phyloP scores from a whole-genome alignment of 345 rosid genomes.

The Eucalyptus lansdowneana region DNA sequence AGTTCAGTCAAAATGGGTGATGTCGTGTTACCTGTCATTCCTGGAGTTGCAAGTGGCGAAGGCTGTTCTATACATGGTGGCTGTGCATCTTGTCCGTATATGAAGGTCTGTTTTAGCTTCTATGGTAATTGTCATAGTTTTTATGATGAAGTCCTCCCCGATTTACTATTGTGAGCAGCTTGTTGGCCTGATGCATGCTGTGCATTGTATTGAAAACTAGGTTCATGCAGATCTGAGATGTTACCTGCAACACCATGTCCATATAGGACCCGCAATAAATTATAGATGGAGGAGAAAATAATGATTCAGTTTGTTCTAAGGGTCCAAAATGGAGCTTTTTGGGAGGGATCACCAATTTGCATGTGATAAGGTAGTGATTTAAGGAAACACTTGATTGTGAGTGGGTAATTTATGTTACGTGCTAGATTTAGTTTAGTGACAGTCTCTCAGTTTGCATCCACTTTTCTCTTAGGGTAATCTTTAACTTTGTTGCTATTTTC shows the following conservation, averaged over 20 bases:
- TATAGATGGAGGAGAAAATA: not conserved
- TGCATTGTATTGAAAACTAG: not conserved
- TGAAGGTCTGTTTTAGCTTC: constrained; percentile 48
- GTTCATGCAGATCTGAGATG: not conserved
- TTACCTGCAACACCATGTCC: not conserved
- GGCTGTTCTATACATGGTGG: constrained; percentile 95
- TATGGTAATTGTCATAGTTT: not conserved
- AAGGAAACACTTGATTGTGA: not conserved
- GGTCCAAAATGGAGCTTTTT: not conserved
- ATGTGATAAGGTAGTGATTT: not conserved
- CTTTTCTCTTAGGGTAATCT: not conserved
- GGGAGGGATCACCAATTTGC: not conserved
- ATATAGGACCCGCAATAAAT: not conserved
- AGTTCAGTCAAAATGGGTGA: constrained; percentile 32
- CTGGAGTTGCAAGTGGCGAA: constrained; percentile 92
- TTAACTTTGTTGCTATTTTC: not conserved
- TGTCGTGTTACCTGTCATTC: constrained; percentile 53
- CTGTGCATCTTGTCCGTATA: constrained; percentile 96
- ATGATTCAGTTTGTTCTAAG: not conserved
- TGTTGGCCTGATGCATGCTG: not conserved
- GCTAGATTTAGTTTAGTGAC: not conserved
- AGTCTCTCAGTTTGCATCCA: not conserved
- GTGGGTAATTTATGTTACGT: not conserved
- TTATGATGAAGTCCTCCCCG: not conserved
- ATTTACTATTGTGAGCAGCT: not conserved